Percentiles rank a stretch among this genome's conserved stretches.
Conservation (phyloP, 805 yeast species). For the Myxozyma neglecta region DNA sequence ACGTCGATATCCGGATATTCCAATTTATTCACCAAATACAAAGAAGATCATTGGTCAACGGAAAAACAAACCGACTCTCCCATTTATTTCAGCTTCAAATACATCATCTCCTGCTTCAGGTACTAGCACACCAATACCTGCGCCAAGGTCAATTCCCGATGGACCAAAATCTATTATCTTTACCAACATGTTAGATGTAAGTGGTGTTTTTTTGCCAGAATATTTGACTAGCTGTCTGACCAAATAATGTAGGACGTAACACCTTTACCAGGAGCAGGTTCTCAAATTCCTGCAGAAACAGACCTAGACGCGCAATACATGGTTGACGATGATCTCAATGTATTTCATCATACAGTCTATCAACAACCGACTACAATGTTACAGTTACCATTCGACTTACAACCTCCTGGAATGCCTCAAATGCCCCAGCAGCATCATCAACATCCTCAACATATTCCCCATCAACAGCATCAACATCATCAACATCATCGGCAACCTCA, state of each 20-base stretch:
- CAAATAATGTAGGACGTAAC: constrained; percentile 29
- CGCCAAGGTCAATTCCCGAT: neutral
- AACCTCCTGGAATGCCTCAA: neutral
- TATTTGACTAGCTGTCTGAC: neutral
- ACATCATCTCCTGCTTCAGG: constrained; percentile 39
- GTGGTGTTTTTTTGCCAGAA: neutral
- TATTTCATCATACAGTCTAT: constrained; percentile 41
- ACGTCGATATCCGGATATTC: constrained; percentile 41
- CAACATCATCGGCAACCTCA: constrained; percentile 9
- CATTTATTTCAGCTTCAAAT: neutral
- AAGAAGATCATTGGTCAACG: constrained; percentile 33
- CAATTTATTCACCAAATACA: constrained; percentile 44
- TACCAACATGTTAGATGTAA: constrained; percentile 4
- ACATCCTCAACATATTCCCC: neutral
- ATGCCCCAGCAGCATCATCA: neutral
- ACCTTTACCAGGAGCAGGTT: constrained; percentile 30
- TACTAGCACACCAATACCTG: constrained; percentile 4
- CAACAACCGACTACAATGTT: neutral
- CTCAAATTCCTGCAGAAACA: constrained; percentile 40
- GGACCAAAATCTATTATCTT: neutral
- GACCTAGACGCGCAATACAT: constrained; percentile 38
- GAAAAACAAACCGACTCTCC: neutral
- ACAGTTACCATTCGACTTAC: neutral
- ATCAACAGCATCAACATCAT: constrained; percentile 6
- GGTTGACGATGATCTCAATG: constrained; percentile 42